phyloP scores from a whole-genome alignment of 2,329 filamentous ascomycete genomes.

The Penicillium sp. region DNA sequence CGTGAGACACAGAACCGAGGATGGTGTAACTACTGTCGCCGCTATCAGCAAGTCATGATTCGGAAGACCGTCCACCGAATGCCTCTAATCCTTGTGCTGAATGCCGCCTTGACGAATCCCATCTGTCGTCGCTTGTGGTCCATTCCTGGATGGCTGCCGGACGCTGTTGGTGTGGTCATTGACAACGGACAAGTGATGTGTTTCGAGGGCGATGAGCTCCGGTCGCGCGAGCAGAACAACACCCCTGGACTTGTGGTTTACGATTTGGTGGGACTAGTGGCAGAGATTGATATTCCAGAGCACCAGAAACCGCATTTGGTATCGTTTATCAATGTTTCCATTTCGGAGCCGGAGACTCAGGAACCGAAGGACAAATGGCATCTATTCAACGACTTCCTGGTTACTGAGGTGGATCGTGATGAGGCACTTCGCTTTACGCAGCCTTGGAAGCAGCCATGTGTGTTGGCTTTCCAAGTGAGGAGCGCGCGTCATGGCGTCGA shows the following conservation, averaged over 20 bases:
- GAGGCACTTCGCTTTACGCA: conserved; percentile 90
- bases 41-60: conserved; percentile 85
- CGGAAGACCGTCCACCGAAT: conserved; percentile 81
- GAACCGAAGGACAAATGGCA: conserved; percentile 80
- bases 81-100: conserved; percentile 85
- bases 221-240: conserved; percentile 75
- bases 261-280: conserved; percentile 85
- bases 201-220: conserved; percentile 89
- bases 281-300: conserved; percentile 84
- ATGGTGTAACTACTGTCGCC: conserved; percentile 89
- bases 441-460: conserved; percentile 88
- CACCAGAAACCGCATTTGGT: conserved; percentile 89
- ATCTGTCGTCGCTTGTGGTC: conserved; percentile 78
- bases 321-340: conserved; percentile 79
- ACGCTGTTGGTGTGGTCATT: conserved; percentile 90
- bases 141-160: conserved; percentile 85
- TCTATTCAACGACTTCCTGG: conserved; percentile 95
- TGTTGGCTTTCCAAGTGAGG: conserved; percentile 84
- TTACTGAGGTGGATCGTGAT: conserved; percentile 74
- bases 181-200: conserved; percentile 92
- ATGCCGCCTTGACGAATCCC: conserved; percentile 72
- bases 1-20: conserved; percentile 85
- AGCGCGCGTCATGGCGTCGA: conserved; percentile 80
- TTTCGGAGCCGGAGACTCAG: conserved; percentile 50
- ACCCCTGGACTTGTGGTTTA: conserved; percentile 84